Percentiles rank a stretch among this genome's conserved stretches.
These are phyloP conservation scores for Ustilago shanxiensis DNA, from an alignment of 1,284 basidiomycete species.

Conservation along the genomic window DNA sequence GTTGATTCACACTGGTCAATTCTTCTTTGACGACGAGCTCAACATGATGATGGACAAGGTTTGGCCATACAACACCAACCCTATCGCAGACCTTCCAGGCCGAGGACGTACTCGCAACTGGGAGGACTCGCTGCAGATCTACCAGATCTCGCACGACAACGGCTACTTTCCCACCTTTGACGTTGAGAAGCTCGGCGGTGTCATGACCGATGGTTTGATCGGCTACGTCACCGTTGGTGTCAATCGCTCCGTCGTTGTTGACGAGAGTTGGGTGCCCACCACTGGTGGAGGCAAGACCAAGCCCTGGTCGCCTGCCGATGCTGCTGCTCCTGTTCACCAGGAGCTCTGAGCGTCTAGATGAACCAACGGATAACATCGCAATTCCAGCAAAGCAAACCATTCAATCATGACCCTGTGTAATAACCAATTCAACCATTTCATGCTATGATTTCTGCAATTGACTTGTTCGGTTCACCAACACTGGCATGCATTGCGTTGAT, in stretches of 20 bases:
- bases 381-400: not conserved
- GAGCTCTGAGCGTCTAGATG: slow-evolving; percentile 33
- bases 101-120: slow-evolving; percentile 72
- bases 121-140: slow-evolving; percentile 72
- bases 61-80: slow-evolving; percentile 71
- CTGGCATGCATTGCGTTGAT: not conserved
- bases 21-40: slow-evolving; percentile 78
- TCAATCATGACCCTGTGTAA: not conserved
- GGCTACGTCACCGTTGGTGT: slow-evolving; percentile 72
- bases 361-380: not conserved
- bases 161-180: slow-evolving; percentile 72
- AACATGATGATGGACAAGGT: slow-evolving; percentile 72
- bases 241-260: slow-evolving; percentile 60
- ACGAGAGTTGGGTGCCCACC: slow-evolving; percentile 55
- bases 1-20: slow-evolving; percentile 75
- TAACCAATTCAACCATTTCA: not conserved
- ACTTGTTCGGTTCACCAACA: not conserved
- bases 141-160: slow-evolving; percentile 69
- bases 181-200: slow-evolving; percentile 71
- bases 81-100: slow-evolving; percentile 65
- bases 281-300: slow-evolving; percentile 50
- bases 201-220: slow-evolving; percentile 71
- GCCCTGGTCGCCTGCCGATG: slow-evolving; percentile 32
- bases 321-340: slow-evolving; percentile 32
- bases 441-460: not conserved